A percentile compares a stretch with the other conserved stretches of the same genome.
phyloP scores from a whole-genome alignment of 176 grass and related monocot genomes.

The Cenchrus purpureus region DNA sequence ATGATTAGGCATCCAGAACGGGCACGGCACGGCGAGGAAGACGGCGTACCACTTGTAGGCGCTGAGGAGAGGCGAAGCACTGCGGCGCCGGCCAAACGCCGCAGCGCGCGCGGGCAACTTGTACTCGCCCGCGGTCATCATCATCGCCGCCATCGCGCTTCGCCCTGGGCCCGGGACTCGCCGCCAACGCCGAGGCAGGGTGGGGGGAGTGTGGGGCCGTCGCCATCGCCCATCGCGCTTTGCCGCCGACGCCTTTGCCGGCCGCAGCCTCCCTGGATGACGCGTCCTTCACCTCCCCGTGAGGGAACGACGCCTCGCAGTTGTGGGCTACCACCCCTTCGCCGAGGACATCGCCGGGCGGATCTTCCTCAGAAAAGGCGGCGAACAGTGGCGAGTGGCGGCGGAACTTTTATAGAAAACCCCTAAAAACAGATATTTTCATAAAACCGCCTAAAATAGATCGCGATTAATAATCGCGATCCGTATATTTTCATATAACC shows the following conservation, averaged over 20 bases:
- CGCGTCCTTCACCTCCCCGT: background rate
- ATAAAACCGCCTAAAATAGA: background rate
- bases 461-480: background rate
- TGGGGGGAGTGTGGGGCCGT: background rate
- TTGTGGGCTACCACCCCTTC: too few relatives aligned
- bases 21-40: too few relatives aligned
- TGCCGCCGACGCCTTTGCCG: too few relatives aligned
- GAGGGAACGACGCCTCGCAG: background rate
- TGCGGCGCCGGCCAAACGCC: constrained; percentile 40
- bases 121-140: constrained; percentile 44
- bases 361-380: too few relatives aligned
- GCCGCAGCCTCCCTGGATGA: background rate
- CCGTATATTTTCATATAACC: too few relatives aligned
- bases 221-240: too few relatives aligned
- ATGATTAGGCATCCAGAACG: background rate
- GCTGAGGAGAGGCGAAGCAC: constrained; percentile 38
- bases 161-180: background rate
- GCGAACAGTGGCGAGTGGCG: too few relatives aligned
- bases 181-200: background rate
- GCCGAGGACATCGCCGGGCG: too few relatives aligned
- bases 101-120: constrained; percentile 37
- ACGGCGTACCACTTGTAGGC: too few relatives aligned
- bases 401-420: too few relatives aligned
- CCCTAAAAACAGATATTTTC: too few relatives aligned
- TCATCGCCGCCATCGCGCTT: constrained; percentile 24